These are phyloP conservation scores for Phytophthora pluvialis DNA, from an alignment of 352 stramenopile species.

Conservation along the genomic window DNA sequence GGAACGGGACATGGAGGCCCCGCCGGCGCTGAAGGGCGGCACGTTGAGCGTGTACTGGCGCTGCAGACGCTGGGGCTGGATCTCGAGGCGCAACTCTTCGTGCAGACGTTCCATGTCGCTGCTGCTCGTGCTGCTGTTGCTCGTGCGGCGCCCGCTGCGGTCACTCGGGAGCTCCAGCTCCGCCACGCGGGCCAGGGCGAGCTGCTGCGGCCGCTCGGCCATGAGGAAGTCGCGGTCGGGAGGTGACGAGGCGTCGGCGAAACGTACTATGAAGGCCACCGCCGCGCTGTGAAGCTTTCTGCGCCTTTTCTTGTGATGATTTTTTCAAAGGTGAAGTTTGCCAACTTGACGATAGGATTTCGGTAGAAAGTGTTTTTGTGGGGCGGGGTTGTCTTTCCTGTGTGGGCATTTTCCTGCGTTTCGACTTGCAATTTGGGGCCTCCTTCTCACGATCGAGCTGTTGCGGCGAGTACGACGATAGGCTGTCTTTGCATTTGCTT, in stretches of 20 bases:
- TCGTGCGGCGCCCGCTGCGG: conserved; percentile 16
- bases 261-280: conserved; percentile 25
- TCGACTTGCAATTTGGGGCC: too few species aligned
- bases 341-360: conserved; percentile 19
- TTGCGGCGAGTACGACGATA: too few species aligned
- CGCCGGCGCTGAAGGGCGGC: conserved; percentile 39
- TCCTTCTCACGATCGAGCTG: too few species aligned
- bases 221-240: conserved; percentile 15
- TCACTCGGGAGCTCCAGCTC: conserved; percentile 23
- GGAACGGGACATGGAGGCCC: conserved; percentile 22
- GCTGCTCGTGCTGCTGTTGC: conserved; percentile 32
- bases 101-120: conserved; percentile 53
- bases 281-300: conserved; percentile 12
- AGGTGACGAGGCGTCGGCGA: conserved; percentile 20
- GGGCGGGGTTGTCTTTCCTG: not conserved
- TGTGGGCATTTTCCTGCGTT: too few species aligned
- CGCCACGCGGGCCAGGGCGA: conserved; percentile 33
- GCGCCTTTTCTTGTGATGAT: conserved; percentile 36
- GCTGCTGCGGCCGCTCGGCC: conserved; percentile 31
- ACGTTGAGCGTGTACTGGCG: conserved; percentile 86
- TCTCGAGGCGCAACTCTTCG: conserved; percentile 74
- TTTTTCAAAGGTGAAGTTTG: conserved; percentile 19
- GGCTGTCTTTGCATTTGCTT: too few species aligned
- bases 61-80: conserved; percentile 68
- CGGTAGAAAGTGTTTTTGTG: conserved; percentile 23